Conservation (phyloP, 345 rosid species). For the Syzygium jambos region DNA sequence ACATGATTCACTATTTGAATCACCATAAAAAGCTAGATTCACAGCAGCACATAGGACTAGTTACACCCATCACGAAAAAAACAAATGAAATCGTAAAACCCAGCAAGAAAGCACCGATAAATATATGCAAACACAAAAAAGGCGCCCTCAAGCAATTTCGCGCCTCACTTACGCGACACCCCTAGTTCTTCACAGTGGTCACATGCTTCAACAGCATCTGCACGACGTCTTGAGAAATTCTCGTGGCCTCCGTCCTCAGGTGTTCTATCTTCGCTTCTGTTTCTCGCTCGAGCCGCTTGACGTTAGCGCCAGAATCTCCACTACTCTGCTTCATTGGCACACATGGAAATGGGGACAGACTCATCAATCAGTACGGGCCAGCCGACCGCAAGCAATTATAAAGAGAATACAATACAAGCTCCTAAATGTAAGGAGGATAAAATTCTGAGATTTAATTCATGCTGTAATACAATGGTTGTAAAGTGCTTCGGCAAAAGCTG, state of each 20-base stretch:
- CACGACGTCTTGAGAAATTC: constrained; percentile 50
- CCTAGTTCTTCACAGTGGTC: constrained; percentile 57
- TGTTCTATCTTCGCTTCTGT: constrained; percentile 59
- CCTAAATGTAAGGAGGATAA: not conserved
- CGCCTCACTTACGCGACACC: not conserved
- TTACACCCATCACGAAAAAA: not conserved
- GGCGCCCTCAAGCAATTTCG: not conserved
- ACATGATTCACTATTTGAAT: not conserved
- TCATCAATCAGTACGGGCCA: not conserved
- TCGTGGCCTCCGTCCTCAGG: constrained; percentile 44
- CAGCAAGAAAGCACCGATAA: not conserved
- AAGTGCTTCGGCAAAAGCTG: not conserved
- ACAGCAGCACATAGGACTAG: not conserved
- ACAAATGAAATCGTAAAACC: not conserved
- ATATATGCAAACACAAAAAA: not conserved
- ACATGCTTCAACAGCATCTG: constrained; percentile 65
- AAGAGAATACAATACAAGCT: not conserved
- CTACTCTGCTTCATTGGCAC: constrained; percentile 41
- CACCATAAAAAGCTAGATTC: not conserved
- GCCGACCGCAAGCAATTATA: not conserved
- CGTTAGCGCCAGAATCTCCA: constrained; percentile 86
- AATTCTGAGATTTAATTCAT: not conserved
- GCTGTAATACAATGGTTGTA: not conserved
- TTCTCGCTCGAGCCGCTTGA: constrained; percentile 77
- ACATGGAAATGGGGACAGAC: not conserved